Percentiles rank a stretch among this genome's conserved stretches.
Evolutionary conservation across 2,329 filamentous ascomycete species (phyloP).

Genomic region (Calonectria hawksworthii): DNA sequence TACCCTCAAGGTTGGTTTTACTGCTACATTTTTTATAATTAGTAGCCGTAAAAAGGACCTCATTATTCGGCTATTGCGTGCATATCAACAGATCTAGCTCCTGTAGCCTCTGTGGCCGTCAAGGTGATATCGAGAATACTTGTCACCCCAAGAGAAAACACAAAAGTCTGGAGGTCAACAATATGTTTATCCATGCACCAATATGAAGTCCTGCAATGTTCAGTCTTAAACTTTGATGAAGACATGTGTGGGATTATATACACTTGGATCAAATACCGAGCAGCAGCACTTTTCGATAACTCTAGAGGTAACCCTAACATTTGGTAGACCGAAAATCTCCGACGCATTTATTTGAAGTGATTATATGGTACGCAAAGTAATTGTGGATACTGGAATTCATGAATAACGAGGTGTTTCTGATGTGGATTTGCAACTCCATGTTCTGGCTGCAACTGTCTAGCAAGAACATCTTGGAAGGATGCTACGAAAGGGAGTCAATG

Average conservation of each 20-base stretch:
- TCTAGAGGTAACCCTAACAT: not conserved
- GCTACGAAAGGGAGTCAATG: too few species aligned
- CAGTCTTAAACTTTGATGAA: too few species aligned
- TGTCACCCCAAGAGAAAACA: not conserved
- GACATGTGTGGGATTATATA: not conserved
- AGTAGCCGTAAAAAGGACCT: accelerated
- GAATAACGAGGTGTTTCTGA: too few species aligned
- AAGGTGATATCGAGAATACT: not conserved
- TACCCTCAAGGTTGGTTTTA: not conserved
- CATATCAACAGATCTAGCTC: not conserved
- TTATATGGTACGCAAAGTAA: too few species aligned
- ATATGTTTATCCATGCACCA: not conserved
- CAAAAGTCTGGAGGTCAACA: not conserved
- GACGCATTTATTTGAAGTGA: not conserved
- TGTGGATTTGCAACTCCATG: too few species aligned
- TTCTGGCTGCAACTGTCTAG: too few species aligned
- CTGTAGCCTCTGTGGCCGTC: too few species aligned
- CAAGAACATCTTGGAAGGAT: too few species aligned
- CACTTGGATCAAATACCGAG: not conserved
- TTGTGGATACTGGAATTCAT: too few species aligned
- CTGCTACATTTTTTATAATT: not conserved
- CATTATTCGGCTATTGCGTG: not conserved
- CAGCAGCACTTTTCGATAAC: not conserved
- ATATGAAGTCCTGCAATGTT: too few species aligned
- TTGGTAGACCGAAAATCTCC: not conserved